phyloP scores from a whole-genome alignment of 768 basidiomycete genomes.

The Kwoniella mangroviensis region DNA sequence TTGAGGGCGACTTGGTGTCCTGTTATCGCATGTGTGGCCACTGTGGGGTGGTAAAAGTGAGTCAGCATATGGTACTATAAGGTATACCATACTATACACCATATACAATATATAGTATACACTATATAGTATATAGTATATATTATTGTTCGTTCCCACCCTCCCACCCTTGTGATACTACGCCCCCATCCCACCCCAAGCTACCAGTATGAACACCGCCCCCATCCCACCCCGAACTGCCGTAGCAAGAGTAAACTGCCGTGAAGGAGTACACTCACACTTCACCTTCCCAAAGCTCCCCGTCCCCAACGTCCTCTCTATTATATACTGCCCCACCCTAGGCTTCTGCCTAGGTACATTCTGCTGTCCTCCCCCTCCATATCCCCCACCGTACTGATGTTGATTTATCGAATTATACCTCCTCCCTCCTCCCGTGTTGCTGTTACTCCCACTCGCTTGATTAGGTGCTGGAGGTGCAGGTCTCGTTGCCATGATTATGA shows the following conservation, averaged over 20 bases:
- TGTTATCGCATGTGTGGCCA: constrained; percentile 91
- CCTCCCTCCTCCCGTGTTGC: background rate
- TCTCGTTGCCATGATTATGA: constrained; percentile 48
- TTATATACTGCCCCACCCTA: constrained; percentile 87
- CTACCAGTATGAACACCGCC: background rate
- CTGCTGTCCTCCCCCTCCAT: constrained; percentile 2
- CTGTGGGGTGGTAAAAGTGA: constrained; percentile 59
- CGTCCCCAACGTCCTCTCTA: constrained; percentile 86
- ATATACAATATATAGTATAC: background rate
- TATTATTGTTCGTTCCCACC: background rate
- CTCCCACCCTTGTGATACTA: background rate
- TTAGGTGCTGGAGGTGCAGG: constrained; percentile 52
- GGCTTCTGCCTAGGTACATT: constrained; percentile 58
- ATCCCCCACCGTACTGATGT: constrained; percentile 6
- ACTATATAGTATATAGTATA: background rate
- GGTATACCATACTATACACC: no score
- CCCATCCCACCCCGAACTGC: background rate
- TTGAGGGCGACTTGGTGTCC: constrained; percentile 98
- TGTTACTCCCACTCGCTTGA: constrained; percentile 1
- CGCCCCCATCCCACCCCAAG: background rate
- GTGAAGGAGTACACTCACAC: constrained; percentile 66
- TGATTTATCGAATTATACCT: constrained; percentile 6
- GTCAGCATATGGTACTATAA: background rate
- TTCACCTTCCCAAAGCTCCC: constrained; percentile 99
- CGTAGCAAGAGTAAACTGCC: background rate